Conservation (phyloP, 495 filamentous ascomycete species). For the Pseudevernia furfuracea region DNA sequence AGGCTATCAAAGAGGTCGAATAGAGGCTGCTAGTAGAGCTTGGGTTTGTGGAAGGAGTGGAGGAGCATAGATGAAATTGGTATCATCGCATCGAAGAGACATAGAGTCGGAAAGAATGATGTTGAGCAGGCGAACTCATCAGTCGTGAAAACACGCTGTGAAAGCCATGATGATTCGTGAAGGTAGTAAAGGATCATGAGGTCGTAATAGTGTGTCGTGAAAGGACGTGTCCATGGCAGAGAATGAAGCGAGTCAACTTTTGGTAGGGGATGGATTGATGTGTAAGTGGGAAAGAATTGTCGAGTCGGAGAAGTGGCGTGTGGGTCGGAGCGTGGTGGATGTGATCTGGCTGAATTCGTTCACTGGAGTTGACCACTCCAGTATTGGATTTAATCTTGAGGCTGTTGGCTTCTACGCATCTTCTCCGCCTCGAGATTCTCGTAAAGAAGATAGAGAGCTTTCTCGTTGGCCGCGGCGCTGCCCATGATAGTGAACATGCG, state of each 20-base stretch:
- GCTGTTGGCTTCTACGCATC: conserved; percentile 77
- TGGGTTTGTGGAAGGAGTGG: conserved; percentile 11
- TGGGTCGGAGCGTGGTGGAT: conserved; percentile 7
- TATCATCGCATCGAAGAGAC: conserved; percentile 19
- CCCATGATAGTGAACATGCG: conserved; percentile 99
- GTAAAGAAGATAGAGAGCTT: conserved; percentile 90
- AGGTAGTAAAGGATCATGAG: conserved; percentile 21
- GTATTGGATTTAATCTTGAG: conserved; percentile 54
- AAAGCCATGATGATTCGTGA: conserved; percentile 19
- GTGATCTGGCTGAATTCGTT: conserved; percentile 1
- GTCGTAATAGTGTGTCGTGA: conserved; percentile 22
- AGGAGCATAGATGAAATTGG: conserved; percentile 12
- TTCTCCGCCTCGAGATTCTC: conserved; percentile 99
- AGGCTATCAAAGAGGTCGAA: background rate
- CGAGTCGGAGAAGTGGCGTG: conserved; percentile 10
- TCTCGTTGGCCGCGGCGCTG: conserved; percentile 82
- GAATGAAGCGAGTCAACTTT: conserved; percentile 24
- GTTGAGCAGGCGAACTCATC: conserved; percentile 21
- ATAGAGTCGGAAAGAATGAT: conserved; percentile 18
- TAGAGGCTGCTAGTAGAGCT: conserved; percentile 1
- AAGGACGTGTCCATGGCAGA: conserved; percentile 13
- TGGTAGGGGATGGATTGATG: conserved; percentile 14
- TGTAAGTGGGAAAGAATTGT: conserved; percentile 6
- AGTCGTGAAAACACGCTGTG: conserved; percentile 22
- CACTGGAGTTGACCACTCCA: background rate